Conservation (phyloP, 495 filamentous ascomycete genomes). For the Penicillium bialowiezense region DNA sequence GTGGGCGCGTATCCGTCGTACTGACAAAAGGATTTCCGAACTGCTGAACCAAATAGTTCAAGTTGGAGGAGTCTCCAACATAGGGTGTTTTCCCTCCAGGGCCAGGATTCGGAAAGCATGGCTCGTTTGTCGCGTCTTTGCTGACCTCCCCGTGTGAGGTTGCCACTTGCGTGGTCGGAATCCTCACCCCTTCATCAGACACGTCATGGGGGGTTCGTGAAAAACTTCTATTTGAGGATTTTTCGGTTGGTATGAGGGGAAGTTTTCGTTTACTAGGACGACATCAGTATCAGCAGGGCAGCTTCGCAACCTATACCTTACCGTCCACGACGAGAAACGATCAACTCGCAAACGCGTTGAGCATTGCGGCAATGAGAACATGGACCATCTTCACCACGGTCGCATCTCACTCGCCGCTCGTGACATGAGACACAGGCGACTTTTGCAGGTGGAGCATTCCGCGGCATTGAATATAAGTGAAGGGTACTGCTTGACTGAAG, state of each 20-base stretch:
- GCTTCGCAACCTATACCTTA: neutral
- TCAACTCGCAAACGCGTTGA: constrained; percentile 7
- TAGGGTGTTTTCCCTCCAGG: constrained; percentile 11
- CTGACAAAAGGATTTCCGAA: constrained; percentile 14
- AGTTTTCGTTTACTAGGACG: constrained; percentile 1
- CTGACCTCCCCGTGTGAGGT: too few species aligned
- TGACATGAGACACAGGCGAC: constrained; percentile 12
- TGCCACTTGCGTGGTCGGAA: neutral
- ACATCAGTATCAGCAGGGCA: neutral
- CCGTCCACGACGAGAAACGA: constrained; percentile 19
- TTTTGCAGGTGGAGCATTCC: constrained; percentile 1
- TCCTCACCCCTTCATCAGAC: neutral
- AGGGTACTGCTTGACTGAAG: neutral
- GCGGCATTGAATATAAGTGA: constrained; percentile 5
- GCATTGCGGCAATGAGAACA: constrained; percentile 17
- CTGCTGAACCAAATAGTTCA: constrained; percentile 16
- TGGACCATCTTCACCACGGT: constrained; percentile 10
- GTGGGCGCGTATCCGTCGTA: constrained; percentile 4
- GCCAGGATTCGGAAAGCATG: constrained; percentile 7
- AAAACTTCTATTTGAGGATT: neutral
- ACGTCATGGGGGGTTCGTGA: neutral
- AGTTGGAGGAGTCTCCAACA: constrained; percentile 14
- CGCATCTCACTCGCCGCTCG: constrained; percentile 16
- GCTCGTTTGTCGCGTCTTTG: neutral
- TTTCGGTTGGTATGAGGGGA: neutral